Base-by-base conservation (phyloP, 257 asterid genomes). In the Datura wrightii region DNA sequence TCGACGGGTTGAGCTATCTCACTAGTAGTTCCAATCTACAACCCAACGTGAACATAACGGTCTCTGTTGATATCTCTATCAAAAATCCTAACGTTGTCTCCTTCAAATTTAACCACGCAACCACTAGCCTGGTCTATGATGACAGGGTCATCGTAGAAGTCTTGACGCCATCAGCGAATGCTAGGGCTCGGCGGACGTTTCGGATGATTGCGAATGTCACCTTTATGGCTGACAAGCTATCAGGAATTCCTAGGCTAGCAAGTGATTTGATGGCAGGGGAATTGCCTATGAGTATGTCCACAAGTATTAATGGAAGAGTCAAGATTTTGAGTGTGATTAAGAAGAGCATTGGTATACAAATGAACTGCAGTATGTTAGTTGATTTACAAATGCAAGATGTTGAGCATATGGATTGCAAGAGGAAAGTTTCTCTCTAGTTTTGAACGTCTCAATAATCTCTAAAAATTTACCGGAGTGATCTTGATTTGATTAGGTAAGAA, bases 11-110 rank as follows among this genome's bases (percentile, higher is more conserved):
- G 50, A 79, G 82, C 4, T 41, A 19, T 2, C 62, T 88, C 3
- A 48, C 82, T 4, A 71, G 39, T 50, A 58, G 34, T 18, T 78
- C 82, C 8, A 58, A 46, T 1, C 83, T 83, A 8, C 78, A 11
- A 5, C 69, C 82, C 36, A 90, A 88, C 34, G 14, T 90, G 5
- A 90, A 88, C 46, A 9, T 90, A 3, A 85, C 84, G 0, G 82
- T 90, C 6, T 46, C 65, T 0, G 87, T 87, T 0, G 83, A 88
- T 39, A 83, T 90, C 4, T 86, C 89, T 0, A 70, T 90, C 2
- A 85, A 86, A 82, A 90, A 88, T 69, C 86, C 85, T 60, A 88
- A 90, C 34, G 80, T 62, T 3, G 91, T 88, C 5, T 86, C 91
- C 1, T 88, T 88, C 83, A 84, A 80, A 39, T 90, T 80, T 44